A percentile compares a stretch with the other conserved stretches of the same genome.
These are phyloP conservation scores for Zhuliangozyma parablackwelliae DNA, from an alignment of 1,139 yeast genomes.

Conservation along the genomic window DNA sequence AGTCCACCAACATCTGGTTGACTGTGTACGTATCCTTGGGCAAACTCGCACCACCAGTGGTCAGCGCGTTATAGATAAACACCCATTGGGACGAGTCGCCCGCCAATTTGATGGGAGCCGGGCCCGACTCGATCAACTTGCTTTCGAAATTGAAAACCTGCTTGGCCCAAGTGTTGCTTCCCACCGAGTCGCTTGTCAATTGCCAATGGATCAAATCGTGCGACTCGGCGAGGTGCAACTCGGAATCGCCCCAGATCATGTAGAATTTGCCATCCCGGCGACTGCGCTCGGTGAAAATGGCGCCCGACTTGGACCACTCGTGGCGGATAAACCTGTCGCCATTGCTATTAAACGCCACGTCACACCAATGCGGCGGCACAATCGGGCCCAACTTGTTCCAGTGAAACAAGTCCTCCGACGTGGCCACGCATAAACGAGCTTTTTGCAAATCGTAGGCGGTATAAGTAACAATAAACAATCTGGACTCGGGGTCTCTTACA, in stretches of 20 bases:
- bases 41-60: constrained; percentile 32
- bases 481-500: constrained; percentile 33
- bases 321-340: constrained; percentile 23
- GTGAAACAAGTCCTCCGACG: constrained; percentile 32
- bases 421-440: constrained; percentile 43
- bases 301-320: constrained; percentile 45
- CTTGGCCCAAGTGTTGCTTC: constrained; percentile 23
- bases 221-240: constrained; percentile 35
- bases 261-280: constrained; percentile 34
- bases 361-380: constrained; percentile 30
- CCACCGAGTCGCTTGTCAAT: constrained; percentile 18
- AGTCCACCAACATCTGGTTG: constrained; percentile 42
- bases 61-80: constrained; percentile 38
- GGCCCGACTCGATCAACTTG: constrained; percentile 41
- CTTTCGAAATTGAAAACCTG: constrained; percentile 32
- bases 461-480: constrained; percentile 37
- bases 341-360: constrained; percentile 23
- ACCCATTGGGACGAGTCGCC: constrained; percentile 32
- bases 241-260: constrained; percentile 46
- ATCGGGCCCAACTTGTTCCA: constrained; percentile 41
- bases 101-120: constrained; percentile 38
- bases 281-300: constrained; percentile 32
- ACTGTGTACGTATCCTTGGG: constrained; percentile 31
- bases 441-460: constrained; percentile 35
- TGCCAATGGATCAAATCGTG: constrained; percentile 34